Conservation (phyloP, 257 asterid species). For the Ligustrum vulgare region DNA sequence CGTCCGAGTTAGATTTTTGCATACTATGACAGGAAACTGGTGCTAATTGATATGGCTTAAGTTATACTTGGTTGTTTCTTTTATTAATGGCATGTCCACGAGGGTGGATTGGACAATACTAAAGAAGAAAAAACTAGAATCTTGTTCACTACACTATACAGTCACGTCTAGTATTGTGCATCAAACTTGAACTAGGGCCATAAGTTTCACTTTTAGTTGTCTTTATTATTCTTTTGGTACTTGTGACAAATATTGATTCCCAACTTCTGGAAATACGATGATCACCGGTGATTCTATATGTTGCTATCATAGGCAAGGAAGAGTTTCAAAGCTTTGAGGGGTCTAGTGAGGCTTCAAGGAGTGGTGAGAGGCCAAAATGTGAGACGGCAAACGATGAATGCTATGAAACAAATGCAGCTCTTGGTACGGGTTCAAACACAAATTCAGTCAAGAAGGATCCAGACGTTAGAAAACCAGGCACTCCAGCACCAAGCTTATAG, state of each 20-base stretch:
- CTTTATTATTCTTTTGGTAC: neutral
- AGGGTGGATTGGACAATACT: neutral
- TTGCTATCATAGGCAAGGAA: conserved; percentile 62
- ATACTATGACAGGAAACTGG: too few species aligned
- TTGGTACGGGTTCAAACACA: conserved; percentile 83
- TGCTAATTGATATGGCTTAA: neutral
- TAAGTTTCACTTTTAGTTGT: neutral
- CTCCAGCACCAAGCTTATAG: conserved; percentile 40
- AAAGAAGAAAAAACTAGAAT: neutral
- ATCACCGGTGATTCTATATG: neutral
- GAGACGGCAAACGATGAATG: conserved; percentile 71
- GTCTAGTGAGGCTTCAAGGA: conserved; percentile 93
- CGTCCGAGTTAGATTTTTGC: neutral
- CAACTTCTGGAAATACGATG: neutral
- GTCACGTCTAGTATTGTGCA: neutral
- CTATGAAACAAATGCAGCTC: conserved; percentile 98
- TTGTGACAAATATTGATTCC: neutral
- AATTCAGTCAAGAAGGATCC: conserved; percentile 80
- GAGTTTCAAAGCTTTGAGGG: conserved; percentile 79
- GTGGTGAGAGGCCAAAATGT: conserved; percentile 78
- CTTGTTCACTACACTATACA: neutral
- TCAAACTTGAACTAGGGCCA: neutral
- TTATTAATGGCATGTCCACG: neutral
- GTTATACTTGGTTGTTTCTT: neutral
- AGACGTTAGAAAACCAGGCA: conserved; percentile 73